Base-by-base conservation (phyloP, 495 filamentous ascomycete genomes). In the Pseudotulostoma volvatum region DNA sequence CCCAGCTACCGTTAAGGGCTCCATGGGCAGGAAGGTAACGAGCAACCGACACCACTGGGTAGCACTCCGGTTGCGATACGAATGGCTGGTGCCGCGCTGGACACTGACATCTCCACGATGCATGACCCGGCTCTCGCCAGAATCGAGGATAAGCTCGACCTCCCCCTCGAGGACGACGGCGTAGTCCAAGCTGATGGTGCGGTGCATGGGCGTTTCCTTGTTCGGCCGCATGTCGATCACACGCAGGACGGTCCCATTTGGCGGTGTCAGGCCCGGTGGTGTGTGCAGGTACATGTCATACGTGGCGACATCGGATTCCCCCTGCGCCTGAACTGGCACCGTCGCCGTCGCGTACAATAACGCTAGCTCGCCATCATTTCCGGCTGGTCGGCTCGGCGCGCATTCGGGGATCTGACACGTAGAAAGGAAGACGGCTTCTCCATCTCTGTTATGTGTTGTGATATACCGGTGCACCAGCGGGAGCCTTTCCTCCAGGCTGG, bases 131-230 rank as follows among this genome's bases (percentile, higher is more conserved):
- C 46, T 54, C 0, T 60, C 51, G 9, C 62, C 66, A 0, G 73
- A 70, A 55, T 83, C 77, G 20, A 60, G 72, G 64, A 80, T 76
- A 47, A 84, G 77, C 54, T 87, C 81, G 38, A 84, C 79, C 44
- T 70, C 57, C 0, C 81, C 81, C 48, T 85, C 79, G 70, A 46
- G 55, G 45, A 50, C 34, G 4, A 81, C 39, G 17, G 77, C 78
- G 46, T 81, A 85, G 43, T 86, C 81, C 1, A 87, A 43, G 4
- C 64, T 72, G 37, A 76, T 66, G 3, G 81, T 83, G 0, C 79
- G 64, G 50, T 86, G 81, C 78, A 86, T 62, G 5, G 62, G 49
- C 68, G 36, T 37, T n/a, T 42, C 40, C 25, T 42, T 42, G 2
- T 31, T 28, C n/a, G 43, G 43, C 11, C 34, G 32, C 32, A 45